A percentile compares a stretch with the other conserved stretches of the same genome.
Evolutionary conservation across 2,329 filamentous ascomycete species (phyloP).

Genomic region (Coniochaeta prunicola): DNA sequence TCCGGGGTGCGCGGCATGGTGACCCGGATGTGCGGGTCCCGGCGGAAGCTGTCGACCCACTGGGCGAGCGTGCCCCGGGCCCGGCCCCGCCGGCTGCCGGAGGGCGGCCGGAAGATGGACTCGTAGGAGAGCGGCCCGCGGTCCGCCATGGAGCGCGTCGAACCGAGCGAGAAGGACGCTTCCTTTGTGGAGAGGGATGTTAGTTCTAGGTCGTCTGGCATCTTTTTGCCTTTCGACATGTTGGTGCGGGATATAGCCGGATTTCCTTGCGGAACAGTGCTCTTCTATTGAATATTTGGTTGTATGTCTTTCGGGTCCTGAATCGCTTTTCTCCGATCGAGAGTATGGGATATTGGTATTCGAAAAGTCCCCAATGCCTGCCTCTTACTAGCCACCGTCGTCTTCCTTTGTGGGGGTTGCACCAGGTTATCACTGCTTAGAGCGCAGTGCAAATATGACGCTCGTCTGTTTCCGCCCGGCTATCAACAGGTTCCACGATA

Average conservation of each 20-base stretch:
- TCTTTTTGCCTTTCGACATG: not conserved
- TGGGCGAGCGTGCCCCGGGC: slow-evolving; percentile 3
- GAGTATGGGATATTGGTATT: too few species aligned
- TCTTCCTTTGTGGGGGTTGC: too few species aligned
- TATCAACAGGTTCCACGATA: too few species aligned
- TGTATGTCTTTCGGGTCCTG: too few species aligned
- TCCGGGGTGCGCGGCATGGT: not conserved
- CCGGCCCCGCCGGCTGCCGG: slow-evolving; percentile 1
- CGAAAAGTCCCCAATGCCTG: too few species aligned
- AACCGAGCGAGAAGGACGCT: not conserved
- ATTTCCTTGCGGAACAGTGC: too few species aligned
- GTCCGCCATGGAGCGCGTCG: not conserved
- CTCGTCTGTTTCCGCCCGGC: too few species aligned
- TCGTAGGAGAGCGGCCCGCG: not conserved
- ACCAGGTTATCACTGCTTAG: too few species aligned
- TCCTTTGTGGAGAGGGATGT: not conserved
- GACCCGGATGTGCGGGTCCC: slow-evolving; percentile 1
- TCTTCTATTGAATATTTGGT: too few species aligned
- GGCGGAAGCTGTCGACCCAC: not conserved
- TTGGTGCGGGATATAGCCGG: not conserved
- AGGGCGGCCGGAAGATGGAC: not conserved
- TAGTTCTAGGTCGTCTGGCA: not conserved
- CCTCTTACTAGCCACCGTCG: too few species aligned
- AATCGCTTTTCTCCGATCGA: too few species aligned
- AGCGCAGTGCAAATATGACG: too few species aligned